Percentiles rank a stretch among this genome's conserved stretches.
These are phyloP conservation scores for Microstegium vimineum DNA, from an alignment of 176 grass and related monocot genomes.

Conservation along the genomic window DNA sequence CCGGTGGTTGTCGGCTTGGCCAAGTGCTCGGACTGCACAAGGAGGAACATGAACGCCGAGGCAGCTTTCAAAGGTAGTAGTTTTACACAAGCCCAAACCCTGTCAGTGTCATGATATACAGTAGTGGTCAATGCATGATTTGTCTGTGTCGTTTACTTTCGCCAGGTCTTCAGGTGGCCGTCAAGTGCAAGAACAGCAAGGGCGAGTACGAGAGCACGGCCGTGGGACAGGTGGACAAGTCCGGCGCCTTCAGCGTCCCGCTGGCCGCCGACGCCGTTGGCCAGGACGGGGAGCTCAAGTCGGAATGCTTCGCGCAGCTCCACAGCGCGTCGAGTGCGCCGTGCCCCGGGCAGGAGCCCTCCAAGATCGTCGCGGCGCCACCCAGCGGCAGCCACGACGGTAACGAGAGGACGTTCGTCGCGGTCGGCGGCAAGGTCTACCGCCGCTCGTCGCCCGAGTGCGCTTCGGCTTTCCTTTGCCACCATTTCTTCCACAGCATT, in stretches of 20 bases:
- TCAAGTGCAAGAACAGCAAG: slow-evolving; percentile 46
- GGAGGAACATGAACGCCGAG: slow-evolving; percentile 48
- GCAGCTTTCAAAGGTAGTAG: slow-evolving; percentile 37
- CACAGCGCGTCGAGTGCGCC: slow-evolving; percentile 34
- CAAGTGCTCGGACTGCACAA: slow-evolving; percentile 37
- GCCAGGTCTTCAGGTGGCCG: slow-evolving; percentile 46
- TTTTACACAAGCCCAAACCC: background rate
- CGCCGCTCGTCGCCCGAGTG: slow-evolving; percentile 42
- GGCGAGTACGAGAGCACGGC: slow-evolving; percentile 44
- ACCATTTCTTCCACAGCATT: slow-evolving; percentile 30
- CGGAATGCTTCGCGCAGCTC: slow-evolving; percentile 47
- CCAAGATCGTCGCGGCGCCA: slow-evolving; percentile 32
- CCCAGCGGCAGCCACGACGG: background rate
- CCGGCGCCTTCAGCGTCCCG: slow-evolving; percentile 38
- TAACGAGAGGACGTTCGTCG: slow-evolving; percentile 35
- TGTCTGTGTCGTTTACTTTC: background rate
- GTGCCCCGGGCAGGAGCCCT: slow-evolving; percentile 42
- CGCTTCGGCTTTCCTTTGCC: slow-evolving; percentile 32
- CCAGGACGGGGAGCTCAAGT: slow-evolving; percentile 39
- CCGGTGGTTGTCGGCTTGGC: slow-evolving; percentile 40
- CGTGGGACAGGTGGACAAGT: slow-evolving; percentile 16
- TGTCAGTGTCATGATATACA: background rate
- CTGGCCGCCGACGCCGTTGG: slow-evolving; percentile 26
- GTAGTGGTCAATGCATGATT: background rate
- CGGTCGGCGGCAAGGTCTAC: slow-evolving; percentile 32